Base-by-base conservation (phyloP, 2,329 filamentous ascomycete genomes). In the Trichoderma cornu-damae region DNA sequence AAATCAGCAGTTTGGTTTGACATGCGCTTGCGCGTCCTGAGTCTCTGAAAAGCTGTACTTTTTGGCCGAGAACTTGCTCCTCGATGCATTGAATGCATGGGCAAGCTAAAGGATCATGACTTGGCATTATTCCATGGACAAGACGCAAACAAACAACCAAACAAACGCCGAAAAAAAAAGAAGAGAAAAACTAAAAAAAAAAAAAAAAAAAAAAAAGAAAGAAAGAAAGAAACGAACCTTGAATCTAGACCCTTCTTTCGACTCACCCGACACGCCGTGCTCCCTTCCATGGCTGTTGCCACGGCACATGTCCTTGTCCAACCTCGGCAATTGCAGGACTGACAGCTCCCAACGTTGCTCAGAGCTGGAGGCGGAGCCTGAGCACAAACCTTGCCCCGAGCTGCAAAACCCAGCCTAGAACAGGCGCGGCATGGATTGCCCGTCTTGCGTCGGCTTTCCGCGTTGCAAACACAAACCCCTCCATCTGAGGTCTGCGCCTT, bases 351-450 rank as follows among this genome's bases (percentile, higher is more conserved):
- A 30, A 55, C 9, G 32, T 11, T 37, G 47, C 22, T 38, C 32
- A 16, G 28, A 22, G 44, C 28, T 22, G 40, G 22, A 44, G 26
- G 37, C 54, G 44, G 44, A 57, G 54, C 54, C 35, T 43, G 35
- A 37, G 46, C 46, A 43, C 37, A 57, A 43, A 54, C 46, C 32
- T 24, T 38, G 32, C 22, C 32, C 38, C 28, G 32, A 50, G 55
- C 22, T 28, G 16, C 30, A 38, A 44, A 34, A 43, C 20, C 18
- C 40, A 28, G 44, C 30, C 54, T 44, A 57, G 40, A 28, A 57
- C 44, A 35, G 22, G 47, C 9, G 46, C 30, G 46, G 54, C 26
- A 20, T n/a, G 18, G n/a, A 37, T 26, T n/a, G n/a, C n/a, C 30
- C n/a, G 50, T 44, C 20, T 18, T 37, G 50, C 14, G 35, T 44